Evolutionary conservation across 495 filamentous ascomycete species (phyloP), one percentile per base, ranked within the genome.

Genomic region (Penicillium samsonianum): DNA sequence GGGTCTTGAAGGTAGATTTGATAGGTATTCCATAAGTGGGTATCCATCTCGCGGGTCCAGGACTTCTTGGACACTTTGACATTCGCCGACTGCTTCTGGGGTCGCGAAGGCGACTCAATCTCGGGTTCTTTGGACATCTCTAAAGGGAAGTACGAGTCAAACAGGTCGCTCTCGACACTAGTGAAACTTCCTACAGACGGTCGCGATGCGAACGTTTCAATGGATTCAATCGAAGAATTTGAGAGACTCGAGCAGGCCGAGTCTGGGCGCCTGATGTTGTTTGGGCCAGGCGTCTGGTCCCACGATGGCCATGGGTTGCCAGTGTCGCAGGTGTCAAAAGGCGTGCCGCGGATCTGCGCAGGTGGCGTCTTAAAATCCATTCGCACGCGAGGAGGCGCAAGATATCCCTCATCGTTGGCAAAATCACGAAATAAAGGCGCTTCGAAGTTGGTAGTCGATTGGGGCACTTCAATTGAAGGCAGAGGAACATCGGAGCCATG

Each of bases 11-110:
- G 77, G 66, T 96, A 98, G 10, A 89, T 69, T 61, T 90, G 77
- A 67, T 96, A 98, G 2, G 89, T 92, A 33, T 89, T 85, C 95
- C 95, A 98, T 28, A 98, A 73, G 67, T 98, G 94, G 35, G 87
- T 85, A 71, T 92, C 92, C 90, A 96, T 95, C 19, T 91, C 88
- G 44, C 86, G 82, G 2, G 90, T 95, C 92, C 92, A 98, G 16
- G 62, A 46, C 30, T 64, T 71, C n/a, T 67, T 55, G 20, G 28
- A n/a, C 30, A 14, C n/a, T 44, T 57, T 62, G 22, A 52, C 31
- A 5, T 51, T 33, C 14, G 40, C 7, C 19, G 53, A 54, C 28
- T 58, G 60, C 26, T 58, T 67, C 50, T 69, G 67, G 5, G 65
- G 63, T 38, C 72, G 51, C 11, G 73, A 66, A 20, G 77, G 64